A percentile compares a stretch with the other conserved stretches of the same genome.
phyloP scores from a whole-genome alignment of 139 green algal genomes.

The Yamagishiella unicocca region DNA sequence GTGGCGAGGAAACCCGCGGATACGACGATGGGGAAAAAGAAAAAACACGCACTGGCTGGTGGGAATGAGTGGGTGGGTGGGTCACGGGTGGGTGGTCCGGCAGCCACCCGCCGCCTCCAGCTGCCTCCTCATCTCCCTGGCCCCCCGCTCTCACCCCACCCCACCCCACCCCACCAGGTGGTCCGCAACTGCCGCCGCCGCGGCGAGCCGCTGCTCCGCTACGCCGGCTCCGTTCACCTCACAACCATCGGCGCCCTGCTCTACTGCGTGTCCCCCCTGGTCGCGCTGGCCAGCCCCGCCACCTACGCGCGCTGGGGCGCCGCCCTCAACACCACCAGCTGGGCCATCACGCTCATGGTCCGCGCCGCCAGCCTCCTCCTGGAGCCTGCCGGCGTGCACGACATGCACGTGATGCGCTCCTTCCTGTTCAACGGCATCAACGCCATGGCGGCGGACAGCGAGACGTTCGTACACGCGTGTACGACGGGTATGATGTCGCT shows the following conservation, averaged over 20 bases:
- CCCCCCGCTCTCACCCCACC: too few relatives aligned
- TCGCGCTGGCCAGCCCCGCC: not conserved
- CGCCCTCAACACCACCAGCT: not conserved
- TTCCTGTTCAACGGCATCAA: slow-evolving; percentile 30
- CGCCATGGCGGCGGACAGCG: not conserved
- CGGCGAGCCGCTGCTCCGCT: not conserved
- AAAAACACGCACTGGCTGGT: not conserved
- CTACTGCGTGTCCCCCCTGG: not conserved
- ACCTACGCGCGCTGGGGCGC: not conserved
- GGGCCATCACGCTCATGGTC: not conserved
- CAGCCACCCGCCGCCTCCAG: not conserved
- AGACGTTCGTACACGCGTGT: not conserved
- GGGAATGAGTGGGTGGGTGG: not conserved
- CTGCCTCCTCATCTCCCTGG: not conserved
- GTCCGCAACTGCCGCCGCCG: slow-evolving; percentile 2
- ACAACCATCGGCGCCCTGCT: not conserved
- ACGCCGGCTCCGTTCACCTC: slow-evolving; percentile 13
- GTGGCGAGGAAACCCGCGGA: too few relatives aligned
- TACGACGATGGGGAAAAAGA: too few relatives aligned
- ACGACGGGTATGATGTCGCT: not conserved
- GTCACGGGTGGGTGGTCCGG: not conserved
- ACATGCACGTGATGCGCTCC: slow-evolving; percentile 30
- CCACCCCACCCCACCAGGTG: not conserved
- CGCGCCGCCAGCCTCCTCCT: not conserved
- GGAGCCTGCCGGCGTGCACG: slow-evolving; percentile 30